Conservation (phyloP, 148 eudicot species). For the Persicaria tinctoria region DNA sequence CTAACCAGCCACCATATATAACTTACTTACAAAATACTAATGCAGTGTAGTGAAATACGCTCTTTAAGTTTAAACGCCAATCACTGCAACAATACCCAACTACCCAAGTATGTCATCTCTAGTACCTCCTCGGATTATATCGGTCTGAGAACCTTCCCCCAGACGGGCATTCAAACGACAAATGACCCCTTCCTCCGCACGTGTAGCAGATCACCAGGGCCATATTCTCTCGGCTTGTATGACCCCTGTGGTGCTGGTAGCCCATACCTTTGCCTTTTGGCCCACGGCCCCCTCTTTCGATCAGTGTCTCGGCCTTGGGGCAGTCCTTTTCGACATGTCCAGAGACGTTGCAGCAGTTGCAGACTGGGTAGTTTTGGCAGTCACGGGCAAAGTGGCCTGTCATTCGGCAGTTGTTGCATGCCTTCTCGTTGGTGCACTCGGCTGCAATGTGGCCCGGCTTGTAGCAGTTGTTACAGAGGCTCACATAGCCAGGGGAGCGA, state of each 20-base stretch:
- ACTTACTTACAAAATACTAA: too few species aligned
- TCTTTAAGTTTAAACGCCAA: too few species aligned
- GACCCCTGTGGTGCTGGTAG: constrained; percentile 39
- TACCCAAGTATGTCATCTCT: not conserved
- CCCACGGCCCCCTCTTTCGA: constrained; percentile 22
- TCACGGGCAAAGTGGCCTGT: constrained; percentile 50
- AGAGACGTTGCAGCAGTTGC: constrained; percentile 43
- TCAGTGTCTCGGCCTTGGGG: constrained; percentile 29
- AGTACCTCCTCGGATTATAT: constrained; percentile 19
- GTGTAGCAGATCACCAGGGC: constrained; percentile 36
- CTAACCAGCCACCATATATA: too few species aligned
- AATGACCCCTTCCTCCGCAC: constrained; percentile 52
- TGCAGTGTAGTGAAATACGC: too few species aligned
- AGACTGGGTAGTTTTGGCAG: constrained; percentile 38
- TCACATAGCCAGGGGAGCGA: constrained; percentile 31
- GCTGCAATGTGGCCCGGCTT: constrained; percentile 45
- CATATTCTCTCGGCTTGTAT: constrained; percentile 38
- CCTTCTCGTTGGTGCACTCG: constrained; percentile 48
- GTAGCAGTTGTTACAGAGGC: constrained; percentile 55
- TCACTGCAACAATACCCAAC: too few species aligned
- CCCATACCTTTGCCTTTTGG: constrained; percentile 19
- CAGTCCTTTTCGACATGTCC: constrained; percentile 47
- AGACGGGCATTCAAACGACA: constrained; percentile 36
- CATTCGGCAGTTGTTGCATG: constrained; percentile 52
- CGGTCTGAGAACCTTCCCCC: constrained; percentile 26